These are phyloP conservation scores for Annona cherimola DNA, from an alignment of 164 flowering plant genomes.

Conservation along the genomic window DNA sequence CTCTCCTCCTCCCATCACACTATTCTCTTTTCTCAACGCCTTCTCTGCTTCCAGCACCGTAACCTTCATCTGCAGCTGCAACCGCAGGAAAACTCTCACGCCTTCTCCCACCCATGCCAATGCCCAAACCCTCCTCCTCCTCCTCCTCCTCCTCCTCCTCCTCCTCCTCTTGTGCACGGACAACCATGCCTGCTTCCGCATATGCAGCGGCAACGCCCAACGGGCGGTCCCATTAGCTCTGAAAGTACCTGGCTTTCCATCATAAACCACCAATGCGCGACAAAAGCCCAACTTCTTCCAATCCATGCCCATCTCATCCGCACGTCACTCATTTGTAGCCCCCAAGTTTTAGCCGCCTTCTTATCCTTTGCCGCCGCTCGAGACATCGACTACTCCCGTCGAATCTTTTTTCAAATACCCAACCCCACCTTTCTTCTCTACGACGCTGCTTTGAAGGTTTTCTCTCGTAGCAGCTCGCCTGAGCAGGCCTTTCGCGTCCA, in stretches of 20 bases:
- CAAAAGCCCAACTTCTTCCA: conserved; percentile 45
- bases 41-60: background rate
- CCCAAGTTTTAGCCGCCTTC: conserved; percentile 33
- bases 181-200: background rate
- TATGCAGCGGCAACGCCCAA: background rate
- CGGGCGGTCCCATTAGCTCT: background rate
- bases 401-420: conserved; percentile 32
- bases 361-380: conserved; percentile 23
- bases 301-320: conserved; percentile 57
- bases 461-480: conserved; percentile 36
- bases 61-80: background rate
- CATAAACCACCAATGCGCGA: conserved; percentile 37
- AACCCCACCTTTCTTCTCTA: conserved; percentile 33
- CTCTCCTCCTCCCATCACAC: background rate
- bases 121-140: too few relatives aligned
- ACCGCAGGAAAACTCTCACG: background rate
- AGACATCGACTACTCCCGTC: conserved; percentile 34
- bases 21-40: background rate
- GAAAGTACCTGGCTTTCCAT: background rate
- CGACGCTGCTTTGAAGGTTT: conserved; percentile 53
- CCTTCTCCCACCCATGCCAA: too few relatives aligned
- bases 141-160: too few relatives aligned
- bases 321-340: conserved; percentile 32
- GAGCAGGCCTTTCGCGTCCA: conserved; percentile 38
- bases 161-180: too few relatives aligned